phyloP scores from a whole-genome alignment of 176 grass and related monocot species.

The Metroxylon sagu region DNA sequence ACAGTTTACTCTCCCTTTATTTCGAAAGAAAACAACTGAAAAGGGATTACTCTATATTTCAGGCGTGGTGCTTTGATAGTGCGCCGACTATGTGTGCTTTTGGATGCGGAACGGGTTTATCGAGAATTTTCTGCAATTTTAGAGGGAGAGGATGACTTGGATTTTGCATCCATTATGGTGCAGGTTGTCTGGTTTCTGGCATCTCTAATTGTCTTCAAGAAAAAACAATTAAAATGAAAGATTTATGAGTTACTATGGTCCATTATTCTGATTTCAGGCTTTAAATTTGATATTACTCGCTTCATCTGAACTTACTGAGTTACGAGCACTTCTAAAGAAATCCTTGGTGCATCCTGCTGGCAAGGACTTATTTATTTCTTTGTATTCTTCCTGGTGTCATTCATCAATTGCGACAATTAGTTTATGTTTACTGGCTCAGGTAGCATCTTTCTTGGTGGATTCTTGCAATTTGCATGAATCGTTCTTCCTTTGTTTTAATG shows the following conservation, averaged over 20 bases:
- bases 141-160: constrained; percentile 57
- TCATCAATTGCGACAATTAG: constrained; percentile 89
- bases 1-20: too few species aligned
- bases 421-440: constrained; percentile 95
- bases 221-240: too few species aligned
- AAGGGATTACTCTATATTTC: neutral
- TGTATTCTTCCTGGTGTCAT: constrained; percentile 93
- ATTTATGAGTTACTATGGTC: neutral
- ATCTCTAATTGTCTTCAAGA: neutral
- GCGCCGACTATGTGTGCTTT: constrained; percentile 70
- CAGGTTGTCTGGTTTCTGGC: constrained; percentile 42
- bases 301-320: constrained; percentile 67
- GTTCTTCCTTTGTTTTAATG: constrained; percentile 22
- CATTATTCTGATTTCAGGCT: constrained; percentile 39
- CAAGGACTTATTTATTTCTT: constrained; percentile 74
- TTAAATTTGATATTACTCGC: constrained; percentile 99
- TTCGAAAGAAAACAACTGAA: too few species aligned
- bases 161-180: constrained; percentile 90
- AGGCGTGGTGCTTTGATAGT: constrained; percentile 94
- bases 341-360: constrained; percentile 77
- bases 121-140: constrained; percentile 77
- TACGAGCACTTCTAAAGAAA: constrained; percentile 68
- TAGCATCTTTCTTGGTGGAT: constrained; percentile 20
- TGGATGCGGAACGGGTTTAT: constrained; percentile 86
- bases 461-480: constrained; percentile 6